A percentile compares a stretch with the other conserved stretches of the same genome.
phyloP scores from a whole-genome alignment of 257 asterid genomes.

The Solanum lycopersicoides region DNA sequence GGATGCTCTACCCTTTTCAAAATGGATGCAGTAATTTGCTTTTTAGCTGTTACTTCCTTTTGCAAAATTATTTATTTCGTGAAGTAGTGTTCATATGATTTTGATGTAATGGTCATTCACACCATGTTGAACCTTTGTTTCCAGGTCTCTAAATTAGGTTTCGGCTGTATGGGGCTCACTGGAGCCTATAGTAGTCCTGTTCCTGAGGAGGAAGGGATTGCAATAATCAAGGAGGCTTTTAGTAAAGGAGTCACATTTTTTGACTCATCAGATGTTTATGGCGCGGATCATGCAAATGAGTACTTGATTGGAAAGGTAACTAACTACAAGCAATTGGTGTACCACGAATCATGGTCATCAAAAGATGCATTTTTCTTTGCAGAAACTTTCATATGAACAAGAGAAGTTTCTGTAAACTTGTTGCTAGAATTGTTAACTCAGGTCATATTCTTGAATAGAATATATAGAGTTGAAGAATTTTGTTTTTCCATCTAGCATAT shows the following conservation, averaged over 20 bases:
- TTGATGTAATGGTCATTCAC: background rate
- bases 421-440: background rate
- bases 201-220: constrained; percentile 37
- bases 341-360: background rate
- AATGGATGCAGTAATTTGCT: background rate
- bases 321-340: background rate
- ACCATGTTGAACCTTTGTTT: background rate
- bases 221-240: constrained; percentile 38
- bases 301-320: background rate
- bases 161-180: constrained; percentile 56
- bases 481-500: background rate
- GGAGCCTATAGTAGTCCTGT: constrained; percentile 39
- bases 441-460: background rate
- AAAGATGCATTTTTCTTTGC: background rate
- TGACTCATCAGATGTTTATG: constrained; percentile 41
- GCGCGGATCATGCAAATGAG: constrained; percentile 33
- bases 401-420: background rate
- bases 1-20: background rate
- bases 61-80: background rate
- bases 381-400: background rate
- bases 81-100: background rate
- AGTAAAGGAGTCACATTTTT: constrained; percentile 32
- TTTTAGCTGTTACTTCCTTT: background rate
- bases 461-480: background rate
- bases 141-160: constrained; percentile 49